Evolutionary conservation across 2,329 filamentous ascomycete species (phyloP).

Genomic region (Exserohilum rostratum): DNA sequence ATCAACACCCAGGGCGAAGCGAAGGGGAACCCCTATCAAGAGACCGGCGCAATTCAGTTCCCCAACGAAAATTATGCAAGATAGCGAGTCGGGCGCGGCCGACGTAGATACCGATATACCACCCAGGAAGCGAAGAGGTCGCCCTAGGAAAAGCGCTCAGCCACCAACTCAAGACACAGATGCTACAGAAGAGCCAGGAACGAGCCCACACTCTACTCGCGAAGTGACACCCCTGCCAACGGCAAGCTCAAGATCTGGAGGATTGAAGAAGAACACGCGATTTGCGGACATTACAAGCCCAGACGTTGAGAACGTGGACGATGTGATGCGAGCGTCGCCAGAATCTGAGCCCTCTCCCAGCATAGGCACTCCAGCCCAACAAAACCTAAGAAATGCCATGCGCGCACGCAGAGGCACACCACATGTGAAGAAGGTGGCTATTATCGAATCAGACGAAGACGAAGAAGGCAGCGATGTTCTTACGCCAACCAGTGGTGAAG

Average conservation of each 20-base stretch:
- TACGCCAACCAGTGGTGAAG: constrained; percentile 36
- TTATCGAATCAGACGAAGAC: constrained; percentile 28
- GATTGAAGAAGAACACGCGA: constrained; percentile 18
- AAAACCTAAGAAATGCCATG: constrained; percentile 21
- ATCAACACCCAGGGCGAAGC: constrained; percentile 35
- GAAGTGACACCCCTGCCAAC: constrained; percentile 14
- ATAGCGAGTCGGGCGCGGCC: constrained; percentile 27
- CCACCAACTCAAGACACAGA: constrained; percentile 21
- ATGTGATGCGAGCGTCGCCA: constrained; percentile 9
- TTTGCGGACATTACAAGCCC: constrained; percentile 7
- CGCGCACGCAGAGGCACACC: constrained; percentile 39
- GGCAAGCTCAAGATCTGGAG: background rate
- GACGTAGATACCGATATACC: constrained; percentile 32
- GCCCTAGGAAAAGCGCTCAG: constrained; percentile 42
- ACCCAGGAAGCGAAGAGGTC: constrained; percentile 40
- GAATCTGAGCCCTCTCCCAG: constrained; percentile 12
- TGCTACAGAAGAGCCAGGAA: constrained; percentile 7
- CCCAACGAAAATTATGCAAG: constrained; percentile 22
- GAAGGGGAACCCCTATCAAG: constrained; percentile 42
- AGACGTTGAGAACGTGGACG: constrained; percentile 15
- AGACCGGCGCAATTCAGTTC: constrained; percentile 34
- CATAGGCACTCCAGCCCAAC: constrained; percentile 18
- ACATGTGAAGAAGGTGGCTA: constrained; percentile 25
- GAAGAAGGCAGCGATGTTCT: constrained; percentile 29
- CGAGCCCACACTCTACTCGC: background rate